Conservation (phyloP, 805 yeast genomes). For the Sugiyamaella boreocaroliniensis region DNA sequence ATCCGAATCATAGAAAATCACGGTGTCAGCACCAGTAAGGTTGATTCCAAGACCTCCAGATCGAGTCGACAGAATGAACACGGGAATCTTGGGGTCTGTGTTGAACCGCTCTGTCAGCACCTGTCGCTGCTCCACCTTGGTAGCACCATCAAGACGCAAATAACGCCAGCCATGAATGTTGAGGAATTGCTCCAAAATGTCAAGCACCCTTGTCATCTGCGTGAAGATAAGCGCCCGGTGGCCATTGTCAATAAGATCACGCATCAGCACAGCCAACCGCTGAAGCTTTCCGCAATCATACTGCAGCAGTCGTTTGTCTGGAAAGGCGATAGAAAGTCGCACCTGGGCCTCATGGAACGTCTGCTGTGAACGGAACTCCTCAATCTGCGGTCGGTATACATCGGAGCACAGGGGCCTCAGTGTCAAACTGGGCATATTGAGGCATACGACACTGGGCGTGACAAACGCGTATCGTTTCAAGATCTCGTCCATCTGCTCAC, state of each 20-base stretch:
- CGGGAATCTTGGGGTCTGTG: constrained; percentile 76
- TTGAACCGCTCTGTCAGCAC: constrained; percentile 88
- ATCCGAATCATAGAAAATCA: constrained; percentile 94
- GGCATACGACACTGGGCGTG: constrained; percentile 78
- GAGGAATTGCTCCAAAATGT: constrained; percentile 84
- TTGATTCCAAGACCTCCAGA: constrained; percentile 99
- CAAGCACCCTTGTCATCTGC: constrained; percentile 96
- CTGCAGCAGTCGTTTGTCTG: constrained; percentile 85
- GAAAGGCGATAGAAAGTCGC: constrained; percentile 86
- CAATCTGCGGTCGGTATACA: background rate
- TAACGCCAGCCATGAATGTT: constrained; percentile 92
- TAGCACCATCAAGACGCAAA: constrained; percentile 94
- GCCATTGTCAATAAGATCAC: constrained; percentile 74
- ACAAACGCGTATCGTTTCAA: constrained; percentile 59
- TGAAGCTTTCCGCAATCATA: constrained; percentile 97
- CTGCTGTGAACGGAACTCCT: constrained; percentile 6
- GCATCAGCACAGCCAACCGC: constrained; percentile 66
- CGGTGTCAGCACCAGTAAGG: constrained; percentile 97
- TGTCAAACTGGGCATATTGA: constrained; percentile 46
- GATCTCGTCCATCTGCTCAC: constrained; percentile 13
- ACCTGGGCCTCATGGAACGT: constrained; percentile 81
- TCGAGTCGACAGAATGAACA: constrained; percentile 86
- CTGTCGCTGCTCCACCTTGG: constrained; percentile 95
- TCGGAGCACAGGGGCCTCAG: constrained; percentile 15
- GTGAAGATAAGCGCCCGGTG: constrained; percentile 95